Conservation (phyloP, 148 eudicot genomes). For the Pouteria glomerata region DNA sequence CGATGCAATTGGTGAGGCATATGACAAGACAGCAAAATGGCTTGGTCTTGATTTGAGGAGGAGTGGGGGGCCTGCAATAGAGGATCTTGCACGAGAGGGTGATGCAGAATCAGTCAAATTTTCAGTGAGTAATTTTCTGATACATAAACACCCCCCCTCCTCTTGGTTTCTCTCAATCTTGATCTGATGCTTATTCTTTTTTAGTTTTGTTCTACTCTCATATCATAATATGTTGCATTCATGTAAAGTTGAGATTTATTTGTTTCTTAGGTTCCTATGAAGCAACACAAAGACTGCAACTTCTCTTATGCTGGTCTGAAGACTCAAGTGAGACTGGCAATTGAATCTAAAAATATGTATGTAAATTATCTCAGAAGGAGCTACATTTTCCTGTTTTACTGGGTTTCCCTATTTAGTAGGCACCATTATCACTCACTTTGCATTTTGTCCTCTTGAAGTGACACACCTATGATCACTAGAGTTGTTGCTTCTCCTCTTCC, state of each 20-base stretch:
- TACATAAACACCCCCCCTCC: background rate
- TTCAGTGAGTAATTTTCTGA: conserved; percentile 33
- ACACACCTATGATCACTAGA: background rate
- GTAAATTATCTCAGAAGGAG: conserved; percentile 12
- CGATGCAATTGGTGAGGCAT: conserved; percentile 99
- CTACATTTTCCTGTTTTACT: background rate
- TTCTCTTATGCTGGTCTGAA: conserved; percentile 96
- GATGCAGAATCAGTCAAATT: conserved; percentile 66
- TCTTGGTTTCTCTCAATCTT: background rate
- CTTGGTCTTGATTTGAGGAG: conserved; percentile 94
- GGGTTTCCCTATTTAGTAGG: background rate
- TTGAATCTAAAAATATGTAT: conserved; percentile 79
- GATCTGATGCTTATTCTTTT: background rate
- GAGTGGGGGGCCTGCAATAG: conserved; percentile 95
- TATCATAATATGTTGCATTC: background rate
- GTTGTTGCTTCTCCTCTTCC: background rate
- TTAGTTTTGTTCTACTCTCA: background rate
- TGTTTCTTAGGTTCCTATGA: conserved; percentile 77
- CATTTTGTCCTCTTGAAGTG: background rate
- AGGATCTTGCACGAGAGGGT: conserved; percentile 93
- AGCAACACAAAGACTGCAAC: conserved; percentile 96
- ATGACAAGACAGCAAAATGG: conserved; percentile 97
- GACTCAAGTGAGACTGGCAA: conserved; percentile 95
- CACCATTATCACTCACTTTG: background rate
- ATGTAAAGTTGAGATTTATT: conserved; percentile 10